A percentile compares a stretch with the other conserved stretches of the same genome.
Evolutionary conservation across 441 rosid species (phyloP).

Genomic region (Lepidium campestre): DNA sequence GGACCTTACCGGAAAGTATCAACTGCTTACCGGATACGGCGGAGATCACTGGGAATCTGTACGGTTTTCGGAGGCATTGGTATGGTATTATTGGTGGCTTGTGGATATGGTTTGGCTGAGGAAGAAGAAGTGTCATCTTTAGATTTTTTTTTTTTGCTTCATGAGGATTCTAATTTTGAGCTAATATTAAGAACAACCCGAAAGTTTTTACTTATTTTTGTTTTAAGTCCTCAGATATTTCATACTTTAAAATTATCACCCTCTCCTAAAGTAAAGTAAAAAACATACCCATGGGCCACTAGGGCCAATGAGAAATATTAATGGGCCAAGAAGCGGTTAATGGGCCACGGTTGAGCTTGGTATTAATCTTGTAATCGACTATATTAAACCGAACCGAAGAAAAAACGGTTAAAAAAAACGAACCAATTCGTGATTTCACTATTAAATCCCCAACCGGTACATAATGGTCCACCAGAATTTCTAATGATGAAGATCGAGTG

Average conservation of each 20-base stretch:
- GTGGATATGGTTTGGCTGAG: conserved; percentile 19
- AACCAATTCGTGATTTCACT: not conserved
- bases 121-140: conserved; percentile 28
- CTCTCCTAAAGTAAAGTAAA: not conserved
- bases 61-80: conserved; percentile 2
- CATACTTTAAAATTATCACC: not conserved
- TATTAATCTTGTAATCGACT: not conserved
- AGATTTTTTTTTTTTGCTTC: not conserved
- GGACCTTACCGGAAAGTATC: conserved; percentile 55
- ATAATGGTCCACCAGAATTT: not conserved
- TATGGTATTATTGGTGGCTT: conserved; percentile 1
- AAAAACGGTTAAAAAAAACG: not conserved
- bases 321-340: not conserved
- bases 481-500: conserved; percentile 9
- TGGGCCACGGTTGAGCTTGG: not conserved
- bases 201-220: not conserved
- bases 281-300: too few relatives aligned
- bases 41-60: conserved; percentile 18
- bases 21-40: conserved; percentile 38
- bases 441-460: not conserved
- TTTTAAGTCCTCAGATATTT: not conserved
- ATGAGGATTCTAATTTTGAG: not conserved
- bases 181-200: not conserved
- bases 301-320: not conserved
- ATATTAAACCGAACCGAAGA: not conserved